Conservation (phyloP, 345 rosid species). For the Mercurialis annua region DNA sequence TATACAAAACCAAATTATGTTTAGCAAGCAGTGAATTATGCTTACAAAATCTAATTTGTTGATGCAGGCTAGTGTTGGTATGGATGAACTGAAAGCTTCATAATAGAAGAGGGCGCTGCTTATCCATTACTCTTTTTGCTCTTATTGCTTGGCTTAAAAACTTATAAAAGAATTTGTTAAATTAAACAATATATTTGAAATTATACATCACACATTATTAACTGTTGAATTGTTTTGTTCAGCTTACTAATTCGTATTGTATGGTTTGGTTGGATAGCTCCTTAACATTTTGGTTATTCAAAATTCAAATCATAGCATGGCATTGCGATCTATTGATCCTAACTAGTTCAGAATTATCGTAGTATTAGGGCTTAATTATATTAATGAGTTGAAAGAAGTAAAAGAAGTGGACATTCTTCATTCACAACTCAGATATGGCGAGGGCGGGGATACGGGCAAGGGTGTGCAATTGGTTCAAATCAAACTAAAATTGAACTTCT, state of each 20-base stretch:
- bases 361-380: no score
- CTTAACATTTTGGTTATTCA: not conserved
- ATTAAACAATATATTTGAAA: not conserved
- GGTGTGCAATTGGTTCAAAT: no score
- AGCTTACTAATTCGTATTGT: not conserved
- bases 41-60: slow-evolving; percentile 10
- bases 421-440: no score
- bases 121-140: not conserved
- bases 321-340: no score
- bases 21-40: not conserved
- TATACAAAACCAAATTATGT: not conserved
- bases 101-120: slow-evolving; percentile 22
- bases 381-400: no score
- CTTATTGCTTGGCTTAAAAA: not conserved
- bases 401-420: no score
- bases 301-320: not conserved
- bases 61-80: slow-evolving; percentile 72
- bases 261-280: not conserved
- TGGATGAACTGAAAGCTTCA: slow-evolving; percentile 89
- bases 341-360: no score
- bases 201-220: not conserved
- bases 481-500: no score
- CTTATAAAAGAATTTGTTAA: not conserved
- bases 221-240: not conserved
- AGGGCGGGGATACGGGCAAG: no score